Base-by-base conservation (phyloP, 2,329 filamentous ascomycete species). In the Ascochyta viciae-villosae region DNA sequence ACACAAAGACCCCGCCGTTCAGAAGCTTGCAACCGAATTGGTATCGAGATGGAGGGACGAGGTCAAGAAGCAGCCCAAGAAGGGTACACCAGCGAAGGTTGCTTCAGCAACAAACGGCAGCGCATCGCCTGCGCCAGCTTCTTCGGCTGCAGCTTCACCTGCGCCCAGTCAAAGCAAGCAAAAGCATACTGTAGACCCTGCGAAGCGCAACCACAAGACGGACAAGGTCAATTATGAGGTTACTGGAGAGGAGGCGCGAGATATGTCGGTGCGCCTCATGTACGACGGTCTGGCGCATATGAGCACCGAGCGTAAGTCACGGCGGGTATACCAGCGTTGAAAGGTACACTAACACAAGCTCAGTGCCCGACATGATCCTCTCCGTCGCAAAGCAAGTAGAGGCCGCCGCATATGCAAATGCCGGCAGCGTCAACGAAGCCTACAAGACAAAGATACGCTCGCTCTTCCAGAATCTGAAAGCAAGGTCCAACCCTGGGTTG, bases 391-490 rank as follows among this genome's bases (percentile, higher is more conserved):
- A 86, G 64, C 86, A 89, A 39, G 85, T 96, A 60, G 95, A 99
- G 80, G 76, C 84, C 34, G 91, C 92, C 7, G 90, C 90, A 6
- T 93, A 83, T 77, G 83, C 82, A 53, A 79, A 83, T 27, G 89
- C 87, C 74, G 88, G 89, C 53, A 87, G 88, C 50, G 89, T 92
- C 15, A 84, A 83, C 58, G 78, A 86, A 42, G 85, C 88, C 45
- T 99, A 99, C 83, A 89, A 89, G 73, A 84, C 83, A 64, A 97
- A 97, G 82, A 89, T 98, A 68, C 90, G 94, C 64, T 96, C 92
- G 19, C 86, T 99, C 22, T 98, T 92, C 79, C 87, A 93, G 74
- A 98, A 98, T 73, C 86, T 99, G 66, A 98, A 97, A 82, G 92
- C 91, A 81, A 93, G 91, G 78, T 89, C 87, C 61, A 98, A 98